Evolutionary conservation across 257 asterid genomes (phyloP), one percentile per base, ranked within the genome.

Genomic region (Gynochthodes officinalis): DNA sequence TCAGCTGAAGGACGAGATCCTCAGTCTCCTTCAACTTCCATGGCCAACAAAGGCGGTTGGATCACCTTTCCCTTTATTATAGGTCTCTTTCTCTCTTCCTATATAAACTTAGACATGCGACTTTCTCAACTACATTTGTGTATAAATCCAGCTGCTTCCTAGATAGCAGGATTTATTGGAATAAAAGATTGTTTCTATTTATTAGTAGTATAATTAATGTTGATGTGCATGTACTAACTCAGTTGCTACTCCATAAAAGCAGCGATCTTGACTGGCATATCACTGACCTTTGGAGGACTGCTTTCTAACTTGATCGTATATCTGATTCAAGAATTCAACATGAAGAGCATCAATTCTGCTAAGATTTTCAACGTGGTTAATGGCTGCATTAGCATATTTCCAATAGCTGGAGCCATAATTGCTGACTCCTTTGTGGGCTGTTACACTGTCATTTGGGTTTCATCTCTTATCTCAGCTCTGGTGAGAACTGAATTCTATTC

Each of bases 271-370:
- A 90, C 84, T 13, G 88, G 95, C 27, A 64, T 88, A 61, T 73
- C 83, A 4, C 75, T 91, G 0, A 88, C 88, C 0, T 73, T 88
- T 1, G 97, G 96, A 84, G 96, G 96, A 75, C 81, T 90, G 91
- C 35, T 76, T 19, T 49, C 82, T 18, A 92, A 92, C 70, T 77
- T 92, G 44, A 87, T 88, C 1, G 96, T 92, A 1, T 92, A 92
- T 70, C 67, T 92, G 83, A 89, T 89, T 18, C 61, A 88, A 78
- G 96, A 92, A 49, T 92, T 84, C 85, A 88, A 90, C 74, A 76
- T 88, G 12, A 84, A 84, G 82, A 88, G 89, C 64, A 89, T 89
- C 42, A 83, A 75, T 73, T 93, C 98, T n/a, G 96, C 98, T 4
- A 84, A 92, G 73, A 74, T 90, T 5, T 88, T 70, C 72, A 92